These are phyloP conservation scores for Trichoderma virens DNA, from an alignment of 495 filamentous ascomycete species.

Conservation along the genomic window DNA sequence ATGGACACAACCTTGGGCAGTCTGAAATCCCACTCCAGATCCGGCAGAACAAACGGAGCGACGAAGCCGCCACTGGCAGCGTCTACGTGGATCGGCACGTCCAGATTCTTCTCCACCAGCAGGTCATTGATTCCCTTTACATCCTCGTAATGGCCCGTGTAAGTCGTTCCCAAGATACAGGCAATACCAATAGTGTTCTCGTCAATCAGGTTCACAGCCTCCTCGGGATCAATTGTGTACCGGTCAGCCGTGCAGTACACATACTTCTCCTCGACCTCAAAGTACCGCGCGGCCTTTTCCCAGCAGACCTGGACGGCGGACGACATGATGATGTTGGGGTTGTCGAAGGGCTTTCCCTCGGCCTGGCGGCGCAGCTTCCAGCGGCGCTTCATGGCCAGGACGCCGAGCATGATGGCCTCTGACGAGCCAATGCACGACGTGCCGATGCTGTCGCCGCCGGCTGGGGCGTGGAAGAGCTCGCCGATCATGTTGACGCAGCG, in stretches of 20 bases:
- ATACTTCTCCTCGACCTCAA: constrained; percentile 84
- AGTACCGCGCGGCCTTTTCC: constrained; percentile 94
- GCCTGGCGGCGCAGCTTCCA: constrained; percentile 81
- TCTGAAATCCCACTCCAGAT: constrained; percentile 81
- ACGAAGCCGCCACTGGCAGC: constrained; percentile 88
- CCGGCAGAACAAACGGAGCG: constrained; percentile 75
- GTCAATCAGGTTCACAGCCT: constrained; percentile 77
- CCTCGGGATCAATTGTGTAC: constrained; percentile 77
- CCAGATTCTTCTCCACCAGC: constrained; percentile 58
- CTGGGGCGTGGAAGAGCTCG: constrained; percentile 72
- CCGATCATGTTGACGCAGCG: constrained; percentile 90
- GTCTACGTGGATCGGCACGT: constrained; percentile 84
- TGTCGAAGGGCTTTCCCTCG: constrained; percentile 63
- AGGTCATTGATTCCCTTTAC: constrained; percentile 83
- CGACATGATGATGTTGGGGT: constrained; percentile 87
- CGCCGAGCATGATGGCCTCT: constrained; percentile 85
- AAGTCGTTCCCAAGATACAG: constrained; percentile 80
- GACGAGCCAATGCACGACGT: constrained; percentile 81
- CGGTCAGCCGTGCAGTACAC: constrained; percentile 76
- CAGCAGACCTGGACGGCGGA: constrained; percentile 91
- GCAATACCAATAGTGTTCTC: constrained; percentile 97
- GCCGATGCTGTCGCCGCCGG: constrained; percentile 54
- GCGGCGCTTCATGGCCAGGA: constrained; percentile 89
- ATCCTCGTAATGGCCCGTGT: constrained; percentile 95
- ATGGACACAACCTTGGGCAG: constrained; percentile 81